Conservation (phyloP, 2,329 filamentous ascomycete species). For the Clonostachys solani region DNA sequence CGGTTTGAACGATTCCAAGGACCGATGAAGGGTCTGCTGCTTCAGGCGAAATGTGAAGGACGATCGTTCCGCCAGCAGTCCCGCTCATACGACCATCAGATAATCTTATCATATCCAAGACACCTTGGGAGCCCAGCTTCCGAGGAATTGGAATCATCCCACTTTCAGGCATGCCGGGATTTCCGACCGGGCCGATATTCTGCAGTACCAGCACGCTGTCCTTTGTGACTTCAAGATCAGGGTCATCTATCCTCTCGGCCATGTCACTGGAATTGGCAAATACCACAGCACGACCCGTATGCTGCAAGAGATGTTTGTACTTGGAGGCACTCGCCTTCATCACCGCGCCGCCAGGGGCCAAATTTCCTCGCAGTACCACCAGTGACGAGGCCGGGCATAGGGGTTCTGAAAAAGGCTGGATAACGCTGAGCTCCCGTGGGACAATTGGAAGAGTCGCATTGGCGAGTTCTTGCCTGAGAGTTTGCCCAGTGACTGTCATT, state of each 20-base stretch:
- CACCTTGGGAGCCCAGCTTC: conserved; percentile 69
- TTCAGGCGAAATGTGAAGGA: conserved; percentile 83
- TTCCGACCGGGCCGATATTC: conserved; percentile 85
- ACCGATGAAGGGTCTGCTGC: conserved; percentile 72
- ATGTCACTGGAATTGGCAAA: conserved; percentile 78
- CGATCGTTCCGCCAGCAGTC: conserved; percentile 84
- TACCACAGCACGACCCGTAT: conserved; percentile 46
- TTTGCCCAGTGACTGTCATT: conserved; percentile 79
- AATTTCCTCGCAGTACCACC: conserved; percentile 77
- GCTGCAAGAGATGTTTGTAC: conserved; percentile 53
- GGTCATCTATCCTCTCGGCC: conserved; percentile 54
- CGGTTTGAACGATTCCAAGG: conserved; percentile 70
- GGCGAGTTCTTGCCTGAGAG: conserved; percentile 74
- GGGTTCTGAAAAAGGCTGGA: conserved; percentile 59
- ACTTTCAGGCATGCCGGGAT: conserved; percentile 92
- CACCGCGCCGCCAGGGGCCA: conserved; percentile 78
- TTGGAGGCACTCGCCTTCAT: conserved; percentile 88
- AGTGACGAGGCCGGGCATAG: conserved; percentile 77
- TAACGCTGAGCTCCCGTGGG: conserved; percentile 33
- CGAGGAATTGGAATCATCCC: conserved; percentile 61
- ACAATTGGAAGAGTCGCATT: conserved; percentile 57
- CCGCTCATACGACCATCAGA: conserved; percentile 87
- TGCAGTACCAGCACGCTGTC: conserved; percentile 73
- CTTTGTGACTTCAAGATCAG: conserved; percentile 55
- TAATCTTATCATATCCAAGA: conserved; percentile 77